Evolutionary conservation across 179 eudicot species (phyloP).

Genomic region (Beta macrorhiza): DNA sequence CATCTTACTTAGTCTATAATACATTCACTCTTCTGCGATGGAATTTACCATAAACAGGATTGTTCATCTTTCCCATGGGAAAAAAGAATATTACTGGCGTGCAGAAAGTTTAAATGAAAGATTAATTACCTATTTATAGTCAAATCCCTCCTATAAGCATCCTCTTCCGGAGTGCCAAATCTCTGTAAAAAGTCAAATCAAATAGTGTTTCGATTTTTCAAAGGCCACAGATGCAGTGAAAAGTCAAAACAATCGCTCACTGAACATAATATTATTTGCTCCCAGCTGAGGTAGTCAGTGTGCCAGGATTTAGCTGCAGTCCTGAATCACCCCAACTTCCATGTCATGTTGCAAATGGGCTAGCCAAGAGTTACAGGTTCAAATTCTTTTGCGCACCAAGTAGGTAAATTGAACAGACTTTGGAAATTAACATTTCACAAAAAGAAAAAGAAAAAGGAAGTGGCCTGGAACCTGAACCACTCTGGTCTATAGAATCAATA

Average conservation of each 20-base stretch:
- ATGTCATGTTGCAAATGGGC: background rate
- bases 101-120: background rate
- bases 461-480: background rate
- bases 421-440: background rate
- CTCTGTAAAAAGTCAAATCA: constrained; percentile 42
- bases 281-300: background rate
- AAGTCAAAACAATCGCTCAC: background rate
- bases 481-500: background rate
- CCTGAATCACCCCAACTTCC: background rate
- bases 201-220: background rate
- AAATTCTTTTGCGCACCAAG: background rate
- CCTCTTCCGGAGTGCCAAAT: constrained; percentile 93
- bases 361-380: background rate
- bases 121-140: constrained; percentile 79
- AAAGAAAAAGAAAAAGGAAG: background rate
- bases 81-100: background rate
- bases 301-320: background rate
- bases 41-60: background rate
- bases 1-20: background rate
- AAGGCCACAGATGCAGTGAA: background rate
- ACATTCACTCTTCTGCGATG: background rate
- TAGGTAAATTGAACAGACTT: background rate
- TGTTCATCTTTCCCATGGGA: background rate
- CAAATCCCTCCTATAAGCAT: constrained; percentile 95
- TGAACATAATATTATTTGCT: background rate